Base-by-base conservation (phyloP, 2,329 filamentous ascomycete species). In the Monosporascus sp. region DNA sequence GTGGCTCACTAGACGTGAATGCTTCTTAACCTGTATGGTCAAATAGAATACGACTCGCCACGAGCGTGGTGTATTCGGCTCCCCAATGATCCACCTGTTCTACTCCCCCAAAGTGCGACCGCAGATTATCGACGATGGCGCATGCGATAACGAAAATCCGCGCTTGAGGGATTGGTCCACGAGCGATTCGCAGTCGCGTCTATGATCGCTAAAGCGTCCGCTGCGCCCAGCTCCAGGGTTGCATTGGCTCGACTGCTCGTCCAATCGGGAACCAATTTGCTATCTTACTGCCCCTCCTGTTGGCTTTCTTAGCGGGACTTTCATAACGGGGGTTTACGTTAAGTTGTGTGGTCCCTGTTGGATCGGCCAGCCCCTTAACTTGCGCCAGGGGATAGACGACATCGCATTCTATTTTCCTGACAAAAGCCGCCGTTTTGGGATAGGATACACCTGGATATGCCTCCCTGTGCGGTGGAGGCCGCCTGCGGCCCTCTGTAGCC, bases 51-150 rank as follows among this genome's bases (percentile, higher is more conserved):
- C 31, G 4, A 14, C 9, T 35, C 14, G 31, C 11, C 31, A 35
- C 11, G 9, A 5, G 31, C 14, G 31, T 14, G 11, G 11, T 14
- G 31, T 35, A 14, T 35, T 35, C 31, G 11, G 31, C 31, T 35
- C 11, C 4, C 11, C 31, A 35, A 35, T 4, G 52, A 54, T 55
- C 55, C 56, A 50, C 40, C 27, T 31, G 27, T 57, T 52, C 64
- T 67, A 52, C 57, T 58, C 20, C 55, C 41, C 50, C 66, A 67
- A 52, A 52, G 20, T 59, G 56, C 43, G 63, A 52, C 46, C 37
- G 31, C 11, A 1, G 9, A 31, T 31, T 31, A 31, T 3, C 27
- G 9, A 31, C 27, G 26, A 9, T 9, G 9, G 9, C 26, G 26
- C 26, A 19, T 40, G 19, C 37, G 5, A 40, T 17, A 40, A 40